Percentiles rank a stretch among this genome's conserved stretches.
Conservation (phyloP, 176 grass and related monocot genomes). For the Saccharum officinarum region DNA sequence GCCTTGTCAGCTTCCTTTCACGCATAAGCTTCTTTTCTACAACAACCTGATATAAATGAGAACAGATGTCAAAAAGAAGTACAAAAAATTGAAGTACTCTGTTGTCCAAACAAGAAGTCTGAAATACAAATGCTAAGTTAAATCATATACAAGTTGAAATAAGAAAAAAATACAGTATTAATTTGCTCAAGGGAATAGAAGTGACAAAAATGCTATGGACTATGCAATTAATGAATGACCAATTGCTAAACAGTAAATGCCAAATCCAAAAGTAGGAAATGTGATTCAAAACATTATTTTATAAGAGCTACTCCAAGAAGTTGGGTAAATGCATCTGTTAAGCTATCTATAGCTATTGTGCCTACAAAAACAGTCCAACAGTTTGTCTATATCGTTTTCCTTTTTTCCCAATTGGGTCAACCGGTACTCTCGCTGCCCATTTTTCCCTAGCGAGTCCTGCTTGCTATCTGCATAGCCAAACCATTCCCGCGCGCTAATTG, state of each 20-base stretch:
- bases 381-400: no score
- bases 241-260: conserved; percentile 13
- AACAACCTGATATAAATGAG: conserved; percentile 61
- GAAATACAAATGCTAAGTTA: conserved; percentile 25
- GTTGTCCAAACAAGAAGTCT: conserved; percentile 14
- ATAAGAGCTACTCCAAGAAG: no score
- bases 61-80: conserved; percentile 13
- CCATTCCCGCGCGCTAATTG: no score
- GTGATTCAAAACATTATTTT: not conserved
- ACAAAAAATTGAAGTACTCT: not conserved
- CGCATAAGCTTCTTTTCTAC: conserved; percentile 97
- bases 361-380: no score
- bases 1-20: conserved; percentile 81
- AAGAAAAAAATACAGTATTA: not conserved
- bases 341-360: no score
- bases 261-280: not conserved
- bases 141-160: not conserved
- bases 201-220: not conserved
- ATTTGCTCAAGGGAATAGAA: conserved; percentile 13
- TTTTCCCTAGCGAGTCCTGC: no score
- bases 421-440: no score
- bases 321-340: no score
- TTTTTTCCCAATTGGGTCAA: no score
- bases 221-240: not conserved
- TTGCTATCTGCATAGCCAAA: no score